Conservation (phyloP, 495 filamentous ascomycete species). For the Lasiosphaeriaceae sp. region DNA sequence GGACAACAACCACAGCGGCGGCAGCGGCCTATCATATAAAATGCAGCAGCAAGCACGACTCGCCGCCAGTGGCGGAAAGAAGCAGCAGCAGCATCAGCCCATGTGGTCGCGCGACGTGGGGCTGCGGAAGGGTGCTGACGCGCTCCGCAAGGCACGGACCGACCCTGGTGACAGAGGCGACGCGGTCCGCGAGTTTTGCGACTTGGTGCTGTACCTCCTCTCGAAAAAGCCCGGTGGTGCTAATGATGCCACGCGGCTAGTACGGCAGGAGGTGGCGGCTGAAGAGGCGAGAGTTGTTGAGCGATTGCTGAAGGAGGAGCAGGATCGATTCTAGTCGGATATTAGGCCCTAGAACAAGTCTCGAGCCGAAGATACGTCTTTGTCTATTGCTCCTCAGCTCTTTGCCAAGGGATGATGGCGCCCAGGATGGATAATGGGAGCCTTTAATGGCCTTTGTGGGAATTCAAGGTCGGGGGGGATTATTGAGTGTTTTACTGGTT, state of each 20-base stretch:
- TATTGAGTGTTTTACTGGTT: no score
- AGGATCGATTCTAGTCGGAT: neutral
- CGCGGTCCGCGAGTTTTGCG: conserved; percentile 45
- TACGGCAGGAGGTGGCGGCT: conserved; percentile 24
- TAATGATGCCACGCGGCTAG: conserved; percentile 15
- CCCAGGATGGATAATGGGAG: no score
- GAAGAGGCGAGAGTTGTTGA: conserved; percentile 34
- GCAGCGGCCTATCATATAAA: neutral
- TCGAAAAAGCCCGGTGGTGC: conserved; percentile 3
- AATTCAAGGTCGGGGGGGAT: no score
- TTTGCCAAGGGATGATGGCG: no score
- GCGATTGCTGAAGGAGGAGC: conserved; percentile 33
- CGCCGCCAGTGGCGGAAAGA: neutral
- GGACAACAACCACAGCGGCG: neutral
- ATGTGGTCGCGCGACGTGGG: conserved; percentile 39
- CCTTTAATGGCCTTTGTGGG: no score
- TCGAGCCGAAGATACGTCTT: no score
- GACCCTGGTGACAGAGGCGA: conserved; percentile 36
- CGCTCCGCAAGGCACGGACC: conserved; percentile 31
- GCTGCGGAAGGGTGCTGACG: conserved; percentile 32
- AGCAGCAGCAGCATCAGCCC: conserved; percentile 10
- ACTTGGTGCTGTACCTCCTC: conserved; percentile 37
- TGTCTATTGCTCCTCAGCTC: no score
- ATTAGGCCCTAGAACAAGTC: no score
- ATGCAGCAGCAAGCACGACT: neutral